Conservation (phyloP, 768 basidiomycete species). For the Cystobasidium onofrii region DNA sequence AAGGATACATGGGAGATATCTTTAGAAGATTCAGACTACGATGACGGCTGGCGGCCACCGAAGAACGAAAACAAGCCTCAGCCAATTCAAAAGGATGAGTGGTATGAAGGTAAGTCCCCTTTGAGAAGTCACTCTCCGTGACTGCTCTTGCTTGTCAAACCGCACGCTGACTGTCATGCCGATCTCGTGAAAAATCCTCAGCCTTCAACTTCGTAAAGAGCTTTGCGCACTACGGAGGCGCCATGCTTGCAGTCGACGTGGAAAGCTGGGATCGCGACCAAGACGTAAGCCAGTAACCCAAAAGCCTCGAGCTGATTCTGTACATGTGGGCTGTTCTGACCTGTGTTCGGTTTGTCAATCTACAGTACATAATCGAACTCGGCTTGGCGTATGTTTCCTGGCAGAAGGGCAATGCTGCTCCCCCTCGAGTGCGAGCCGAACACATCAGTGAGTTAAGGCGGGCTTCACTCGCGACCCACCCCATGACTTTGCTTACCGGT, state of each 20-base stretch:
- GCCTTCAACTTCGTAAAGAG: slow-evolving; percentile 3
- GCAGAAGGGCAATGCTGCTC: slow-evolving; percentile 5
- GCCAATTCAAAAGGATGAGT: slow-evolving; percentile 1
- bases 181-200: not conserved
- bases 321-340: not conserved
- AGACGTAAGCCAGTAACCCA: not conserved
- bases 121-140: not conserved
- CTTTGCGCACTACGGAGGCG: slow-evolving; percentile 20
- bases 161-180: too few relatives aligned
- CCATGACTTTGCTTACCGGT: not conserved
- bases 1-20: slow-evolving; percentile 27
- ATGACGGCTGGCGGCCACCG: slow-evolving; percentile 7
- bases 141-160: too few relatives aligned
- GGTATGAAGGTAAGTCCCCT: slow-evolving; percentile 19
- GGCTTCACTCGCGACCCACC: not conserved
- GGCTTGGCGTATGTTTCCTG: slow-evolving; percentile 21
- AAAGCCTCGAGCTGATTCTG: too few relatives aligned
- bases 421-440: slow-evolving; percentile 9
- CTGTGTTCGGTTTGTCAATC: not conserved
- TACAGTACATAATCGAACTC: slow-evolving; percentile 10
- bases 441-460: slow-evolving; percentile 22
- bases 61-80: not conserved
- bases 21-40: slow-evolving; percentile 15
- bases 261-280: slow-evolving; percentile 19
- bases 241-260: slow-evolving; percentile 26